A percentile compares a stretch with the other conserved stretches of the same genome.
These are phyloP conservation scores for Suhomyces emberorum DNA, from an alignment of 805 yeast genomes.

Conservation along the genomic window DNA sequence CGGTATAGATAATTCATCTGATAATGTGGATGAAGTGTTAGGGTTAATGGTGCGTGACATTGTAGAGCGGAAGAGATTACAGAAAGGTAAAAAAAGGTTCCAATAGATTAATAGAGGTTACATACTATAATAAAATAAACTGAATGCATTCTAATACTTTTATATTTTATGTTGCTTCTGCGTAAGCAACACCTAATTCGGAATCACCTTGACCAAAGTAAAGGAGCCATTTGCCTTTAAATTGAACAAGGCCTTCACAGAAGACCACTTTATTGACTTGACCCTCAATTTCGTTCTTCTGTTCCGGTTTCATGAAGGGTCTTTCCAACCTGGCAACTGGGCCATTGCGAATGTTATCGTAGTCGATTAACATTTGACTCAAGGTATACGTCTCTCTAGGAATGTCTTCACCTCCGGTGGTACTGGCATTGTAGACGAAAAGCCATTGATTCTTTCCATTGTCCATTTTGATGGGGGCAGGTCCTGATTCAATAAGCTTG, in stretches of 20 bases:
- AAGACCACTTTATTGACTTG: constrained; percentile 43
- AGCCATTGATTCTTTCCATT: constrained; percentile 31
- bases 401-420: constrained; percentile 33
- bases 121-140: too few species aligned
- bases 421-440: constrained; percentile 37
- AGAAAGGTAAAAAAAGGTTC: constrained; percentile 6
- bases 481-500: constrained; percentile 40
- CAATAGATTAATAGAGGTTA: constrained; percentile 1
- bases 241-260: constrained; percentile 43
- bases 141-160: too few species aligned
- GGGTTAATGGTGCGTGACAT: constrained; percentile 59
- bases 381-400: constrained; percentile 32
- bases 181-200: constrained; percentile 41
- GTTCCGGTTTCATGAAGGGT: constrained; percentile 35
- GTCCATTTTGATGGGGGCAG: constrained; percentile 38
- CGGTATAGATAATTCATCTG: constrained; percentile 54
- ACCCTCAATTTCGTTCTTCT: constrained; percentile 32
- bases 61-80: constrained; percentile 41
- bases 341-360: constrained; percentile 30
- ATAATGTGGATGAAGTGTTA: constrained; percentile 54
- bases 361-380: constrained; percentile 41
- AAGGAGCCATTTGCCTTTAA: constrained; percentile 38
- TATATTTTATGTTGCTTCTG: constrained; percentile 8
- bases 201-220: constrained; percentile 45
- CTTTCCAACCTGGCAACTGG: constrained; percentile 37